Conservation (phyloP, 2,329 filamentous ascomycete genomes). For the Dactylellina cionopaga region DNA sequence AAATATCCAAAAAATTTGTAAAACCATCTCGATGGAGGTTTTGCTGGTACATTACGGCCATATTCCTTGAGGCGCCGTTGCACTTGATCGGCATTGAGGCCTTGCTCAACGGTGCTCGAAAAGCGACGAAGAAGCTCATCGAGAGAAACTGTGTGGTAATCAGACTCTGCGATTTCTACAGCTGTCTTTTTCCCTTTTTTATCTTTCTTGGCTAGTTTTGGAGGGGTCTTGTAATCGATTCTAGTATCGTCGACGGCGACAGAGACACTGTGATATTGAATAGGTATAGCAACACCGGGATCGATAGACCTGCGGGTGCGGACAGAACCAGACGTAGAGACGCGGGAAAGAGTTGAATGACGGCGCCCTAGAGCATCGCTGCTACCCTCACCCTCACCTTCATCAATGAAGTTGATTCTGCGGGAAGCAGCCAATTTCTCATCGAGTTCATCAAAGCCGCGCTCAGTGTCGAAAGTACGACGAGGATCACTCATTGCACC, state of each 20-base stretch:
- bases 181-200: constrained; percentile 44
- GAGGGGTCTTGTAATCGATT: neutral
- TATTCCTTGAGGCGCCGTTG: constrained; percentile 64
- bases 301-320: constrained; percentile 30
- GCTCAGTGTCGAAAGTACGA: constrained; percentile 46
- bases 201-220: constrained; percentile 24
- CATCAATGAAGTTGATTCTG: constrained; percentile 28
- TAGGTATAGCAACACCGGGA: constrained; percentile 36
- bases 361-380: neutral
- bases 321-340: constrained; percentile 26
- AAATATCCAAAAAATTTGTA: constrained; percentile 74
- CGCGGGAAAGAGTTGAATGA: neutral
- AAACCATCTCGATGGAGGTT: constrained; percentile 71
- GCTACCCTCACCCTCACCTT: constrained; percentile 12
- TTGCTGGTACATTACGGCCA: constrained; percentile 74
- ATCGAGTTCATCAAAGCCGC: constrained; percentile 35
- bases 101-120: constrained; percentile 36
- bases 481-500: constrained; percentile 43
- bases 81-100: constrained; percentile 37
- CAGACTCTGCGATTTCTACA: constrained; percentile 41
- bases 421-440: constrained; percentile 41
- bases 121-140: constrained; percentile 46
- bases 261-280: constrained; percentile 47
- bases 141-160: constrained; percentile 39
- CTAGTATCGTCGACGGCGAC: constrained; percentile 41